Base-by-base conservation (phyloP, 2,329 filamentous ascomycete genomes). In the Colletotrichum cuscutae region DNA sequence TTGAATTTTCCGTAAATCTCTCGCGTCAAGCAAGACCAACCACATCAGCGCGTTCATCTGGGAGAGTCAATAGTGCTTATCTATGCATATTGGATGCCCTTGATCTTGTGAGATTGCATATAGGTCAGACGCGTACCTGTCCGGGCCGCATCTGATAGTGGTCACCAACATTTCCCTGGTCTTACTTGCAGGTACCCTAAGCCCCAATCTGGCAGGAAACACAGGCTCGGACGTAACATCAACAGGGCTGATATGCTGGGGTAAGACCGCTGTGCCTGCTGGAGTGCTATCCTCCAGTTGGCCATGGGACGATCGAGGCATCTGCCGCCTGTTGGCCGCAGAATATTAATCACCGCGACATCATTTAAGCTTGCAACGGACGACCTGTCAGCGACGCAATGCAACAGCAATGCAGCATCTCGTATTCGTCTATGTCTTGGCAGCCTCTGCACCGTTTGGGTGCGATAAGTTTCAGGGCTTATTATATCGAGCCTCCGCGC, bases 401-500 rank as follows among this genome's bases (percentile, higher is more conserved):
- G 52, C 65, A 64, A 69, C 65, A 46, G 52, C 13, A 22, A 28
- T 28, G 53, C 70, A 56, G 53, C 30, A 35, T 69, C 65, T 69
- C 70, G 70, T 72, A 72, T 69, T 72, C 65, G 59, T 63, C 42
- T 69, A 59, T 69, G 26, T 64, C 65, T 72, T 69, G 65, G 70
- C 59, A n/a, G 37, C 9, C n/a, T 9, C n/a, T 35, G 65, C 54
- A 58, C 9, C 13, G 5, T 37, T 49, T 24, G 19, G 65, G 60
- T 59, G 49, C 32, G n/a, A 35, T n/a, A 26, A 37, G 42, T 49
- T 24, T 24, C 26, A 6, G 22, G 15, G 19, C 8, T 60, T 63
- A 59, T 72, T 63, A 59, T 72, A 72, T 56, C 46, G 65, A 49
- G 53, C 32, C 22, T 4, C 22, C 37, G 12, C 5, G 24, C 26